Evolutionary conservation across 2,329 filamentous ascomycete genomes (phyloP).

Genomic region (Aplosporella prunicola): DNA sequence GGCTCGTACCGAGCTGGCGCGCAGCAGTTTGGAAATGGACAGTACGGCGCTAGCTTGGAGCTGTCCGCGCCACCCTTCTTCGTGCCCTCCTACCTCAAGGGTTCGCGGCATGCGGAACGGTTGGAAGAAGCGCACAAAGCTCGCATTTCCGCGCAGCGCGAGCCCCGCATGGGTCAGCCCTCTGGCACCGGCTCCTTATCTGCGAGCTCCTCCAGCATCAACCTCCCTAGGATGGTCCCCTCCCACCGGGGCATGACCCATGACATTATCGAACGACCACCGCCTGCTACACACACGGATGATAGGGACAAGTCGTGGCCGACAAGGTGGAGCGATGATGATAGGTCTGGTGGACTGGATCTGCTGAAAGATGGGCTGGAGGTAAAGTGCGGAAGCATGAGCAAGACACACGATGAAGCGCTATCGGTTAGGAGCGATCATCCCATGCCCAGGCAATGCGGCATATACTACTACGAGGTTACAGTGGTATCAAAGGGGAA

Average conservation of each 20-base stretch:
- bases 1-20: slow-evolving; percentile 2
- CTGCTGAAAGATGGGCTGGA: slow-evolving; percentile 64
- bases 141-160: slow-evolving; percentile 36
- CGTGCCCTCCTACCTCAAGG: slow-evolving; percentile 71
- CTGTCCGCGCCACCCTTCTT: slow-evolving; percentile 51
- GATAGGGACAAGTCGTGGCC: slow-evolving; percentile 45
- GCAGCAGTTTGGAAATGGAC: slow-evolving; percentile 15
- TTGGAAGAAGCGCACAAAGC: slow-evolving; percentile 56
- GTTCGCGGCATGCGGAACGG: slow-evolving; percentile 67
- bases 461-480: slow-evolving; percentile 89
- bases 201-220: slow-evolving; percentile 49
- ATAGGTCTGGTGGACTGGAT: slow-evolving; percentile 66
- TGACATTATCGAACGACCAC: slow-evolving; percentile 71
- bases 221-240: slow-evolving; percentile 52
- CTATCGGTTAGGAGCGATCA: slow-evolving; percentile 74
- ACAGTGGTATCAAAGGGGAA: slow-evolving; percentile 57
- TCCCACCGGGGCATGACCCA: slow-evolving; percentile 71
- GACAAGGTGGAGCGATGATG: slow-evolving; percentile 68
- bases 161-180: slow-evolving; percentile 33
- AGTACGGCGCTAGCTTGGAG: slow-evolving; percentile 19
- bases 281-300: slow-evolving; percentile 20
- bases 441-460: slow-evolving; percentile 79
- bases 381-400: slow-evolving; percentile 50
- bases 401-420: slow-evolving; percentile 61
- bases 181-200: slow-evolving; percentile 40